These are phyloP conservation scores for Ophiocordyceps australis DNA, from an alignment of 2,329 filamentous ascomycete species.

Conservation along the genomic window DNA sequence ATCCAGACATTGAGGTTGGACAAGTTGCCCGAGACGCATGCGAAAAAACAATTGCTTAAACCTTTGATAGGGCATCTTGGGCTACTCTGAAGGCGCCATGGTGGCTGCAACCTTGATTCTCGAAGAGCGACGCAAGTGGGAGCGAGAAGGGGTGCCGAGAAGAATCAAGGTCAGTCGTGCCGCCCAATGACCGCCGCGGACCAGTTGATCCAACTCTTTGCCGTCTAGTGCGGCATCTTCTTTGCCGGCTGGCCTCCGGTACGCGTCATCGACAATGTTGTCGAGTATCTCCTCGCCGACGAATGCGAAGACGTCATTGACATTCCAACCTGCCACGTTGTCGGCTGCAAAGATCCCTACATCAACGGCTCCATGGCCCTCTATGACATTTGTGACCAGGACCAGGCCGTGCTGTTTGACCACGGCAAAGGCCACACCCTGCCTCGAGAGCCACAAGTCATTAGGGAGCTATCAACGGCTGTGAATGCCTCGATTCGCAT, in stretches of 20 bases:
- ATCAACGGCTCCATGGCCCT: constrained; percentile 41
- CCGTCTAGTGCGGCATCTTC: constrained; percentile 24
- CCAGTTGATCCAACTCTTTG: background rate
- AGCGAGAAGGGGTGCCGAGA: constrained; percentile 12
- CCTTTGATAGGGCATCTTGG: constrained; percentile 26
- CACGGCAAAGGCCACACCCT: constrained; percentile 47
- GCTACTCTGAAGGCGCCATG: constrained; percentile 42
- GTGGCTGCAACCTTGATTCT: constrained; percentile 33
- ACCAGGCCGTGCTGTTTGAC: constrained; percentile 42
- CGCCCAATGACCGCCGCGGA: constrained; percentile 1
- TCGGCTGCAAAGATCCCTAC: constrained; percentile 40
- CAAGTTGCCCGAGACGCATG: too few species aligned
- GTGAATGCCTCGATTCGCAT: constrained; percentile 1
- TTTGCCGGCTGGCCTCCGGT: constrained; percentile 36
- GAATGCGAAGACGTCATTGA: constrained; percentile 29
- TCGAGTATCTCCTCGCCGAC: constrained; percentile 27
- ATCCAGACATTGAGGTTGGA: constrained; percentile 12
- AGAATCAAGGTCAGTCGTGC: constrained; percentile 13
- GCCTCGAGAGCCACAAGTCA: constrained; percentile 30
- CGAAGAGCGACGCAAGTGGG: constrained; percentile 23
- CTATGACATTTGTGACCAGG: constrained; percentile 42
- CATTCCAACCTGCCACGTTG: constrained; percentile 32
- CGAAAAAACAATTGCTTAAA: background rate
- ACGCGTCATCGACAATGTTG: constrained; percentile 15
- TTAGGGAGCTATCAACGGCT: constrained; percentile 20